Evolutionary conservation across 495 filamentous ascomycete species (phyloP).

Genomic region (Wilcoxina mikolae): DNA sequence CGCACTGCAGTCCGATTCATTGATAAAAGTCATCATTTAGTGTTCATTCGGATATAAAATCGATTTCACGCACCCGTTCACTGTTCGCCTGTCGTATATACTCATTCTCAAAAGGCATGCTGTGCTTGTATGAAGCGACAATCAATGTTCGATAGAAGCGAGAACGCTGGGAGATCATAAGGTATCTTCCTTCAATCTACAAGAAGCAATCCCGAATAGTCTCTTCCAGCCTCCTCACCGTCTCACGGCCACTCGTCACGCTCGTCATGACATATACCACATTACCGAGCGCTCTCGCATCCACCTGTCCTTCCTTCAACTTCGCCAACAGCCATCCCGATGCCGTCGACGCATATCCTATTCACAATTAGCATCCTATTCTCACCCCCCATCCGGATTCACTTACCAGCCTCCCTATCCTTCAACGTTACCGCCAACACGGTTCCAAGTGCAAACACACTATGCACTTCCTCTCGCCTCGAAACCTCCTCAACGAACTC

Average conservation of each 20-base stretch:
- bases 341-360: constrained; percentile 54
- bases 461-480: constrained; percentile 37
- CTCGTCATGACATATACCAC: constrained; percentile 66
- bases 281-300: constrained; percentile 61
- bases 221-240: constrained; percentile 37
- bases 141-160: no score
- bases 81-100: no score
- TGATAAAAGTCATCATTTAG: no score
- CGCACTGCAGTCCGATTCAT: no score
- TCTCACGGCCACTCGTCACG: constrained; percentile 40
- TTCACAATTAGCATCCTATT: constrained; percentile 3
- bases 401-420: constrained; percentile 34
- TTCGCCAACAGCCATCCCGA: constrained; percentile 44
- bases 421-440: constrained; percentile 52
- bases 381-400: constrained; percentile 2
- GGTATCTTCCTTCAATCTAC: no score
- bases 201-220: no score
- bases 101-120: no score
- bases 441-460: constrained; percentile 53
- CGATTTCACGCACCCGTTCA: no score
- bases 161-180: no score
- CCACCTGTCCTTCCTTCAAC: constrained; percentile 41
- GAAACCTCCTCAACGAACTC: constrained; percentile 44
- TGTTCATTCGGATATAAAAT: no score
- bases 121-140: no score